These are phyloP conservation scores for Kluyveromyces sp. DNA, from an alignment of 1,139 yeast genomes.

Conservation along the genomic window DNA sequence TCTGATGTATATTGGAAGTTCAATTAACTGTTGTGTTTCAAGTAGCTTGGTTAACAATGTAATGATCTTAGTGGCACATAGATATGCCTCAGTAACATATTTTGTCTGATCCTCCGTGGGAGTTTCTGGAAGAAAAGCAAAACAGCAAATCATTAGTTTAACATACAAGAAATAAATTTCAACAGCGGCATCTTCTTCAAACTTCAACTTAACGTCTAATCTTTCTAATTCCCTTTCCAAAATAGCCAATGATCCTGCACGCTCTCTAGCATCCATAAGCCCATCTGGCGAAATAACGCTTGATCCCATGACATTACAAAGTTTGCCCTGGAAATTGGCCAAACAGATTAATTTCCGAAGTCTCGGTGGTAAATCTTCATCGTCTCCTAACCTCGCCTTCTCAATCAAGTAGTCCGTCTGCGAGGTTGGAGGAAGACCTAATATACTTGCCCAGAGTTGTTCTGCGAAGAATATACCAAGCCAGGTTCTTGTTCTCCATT, in stretches of 20 bases:
- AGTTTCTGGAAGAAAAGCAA: slow-evolving; percentile 86
- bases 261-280: slow-evolving; percentile 70
- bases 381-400: slow-evolving; percentile 60
- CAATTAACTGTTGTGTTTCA: slow-evolving; percentile 62
- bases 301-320: slow-evolving; percentile 81
- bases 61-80: slow-evolving; percentile 73
- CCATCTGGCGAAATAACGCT: slow-evolving; percentile 90
- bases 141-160: slow-evolving; percentile 75
- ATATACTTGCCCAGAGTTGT: slow-evolving; percentile 82
- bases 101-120: slow-evolving; percentile 78
- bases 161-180: slow-evolving; percentile 76
- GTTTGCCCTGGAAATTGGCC: slow-evolving; percentile 76
- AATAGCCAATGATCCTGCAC: slow-evolving; percentile 71
- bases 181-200: slow-evolving; percentile 52
- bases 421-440: slow-evolving; percentile 83
- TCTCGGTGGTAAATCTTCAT: slow-evolving; percentile 48
- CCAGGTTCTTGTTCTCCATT: slow-evolving; percentile 95
- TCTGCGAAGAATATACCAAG: slow-evolving; percentile 79
- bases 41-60: slow-evolving; percentile 69
- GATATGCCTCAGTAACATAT: slow-evolving; percentile 74
- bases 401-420: slow-evolving; percentile 80
- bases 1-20: slow-evolving; percentile 79
- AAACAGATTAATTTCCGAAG: slow-evolving; percentile 68
- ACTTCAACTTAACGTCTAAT: slow-evolving; percentile 36
- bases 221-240: slow-evolving; percentile 74